Evolutionary conservation across 2,329 filamentous ascomycete genomes (phyloP).

Genomic region (Fusarium albidum): DNA sequence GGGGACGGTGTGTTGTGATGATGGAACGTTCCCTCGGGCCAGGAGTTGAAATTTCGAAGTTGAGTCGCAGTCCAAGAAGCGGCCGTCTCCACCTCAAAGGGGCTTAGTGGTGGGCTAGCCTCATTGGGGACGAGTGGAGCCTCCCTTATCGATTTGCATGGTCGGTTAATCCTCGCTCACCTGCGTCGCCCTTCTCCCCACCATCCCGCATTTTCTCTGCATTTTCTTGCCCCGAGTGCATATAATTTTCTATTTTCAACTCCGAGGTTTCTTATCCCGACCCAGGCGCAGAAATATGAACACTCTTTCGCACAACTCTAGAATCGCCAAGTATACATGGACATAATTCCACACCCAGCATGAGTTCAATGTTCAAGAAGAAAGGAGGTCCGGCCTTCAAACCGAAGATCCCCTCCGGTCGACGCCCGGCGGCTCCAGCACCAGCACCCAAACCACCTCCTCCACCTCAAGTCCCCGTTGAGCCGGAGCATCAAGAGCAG

Average conservation of each 20-base stretch:
- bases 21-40: constrained; percentile 45
- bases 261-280: constrained; percentile 8
- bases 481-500: constrained; percentile 17
- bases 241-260: constrained; percentile 31
- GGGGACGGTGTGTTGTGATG: constrained; percentile 44
- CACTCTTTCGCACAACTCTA: constrained; percentile 8
- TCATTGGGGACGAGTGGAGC: constrained; percentile 28
- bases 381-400: constrained; percentile 70
- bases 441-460: constrained; percentile 33
- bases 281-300: constrained; percentile 30
- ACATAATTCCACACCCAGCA: constrained; percentile 46
- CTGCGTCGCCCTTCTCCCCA: constrained; percentile 27
- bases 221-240: constrained; percentile 33
- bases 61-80: constrained; percentile 50
- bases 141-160: constrained; percentile 45
- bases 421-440: constrained; percentile 55
- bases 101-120: constrained; percentile 48
- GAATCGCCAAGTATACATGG: constrained; percentile 25
- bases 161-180: constrained; percentile 46
- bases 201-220: constrained; percentile 43
- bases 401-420: constrained; percentile 69
- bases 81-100: constrained; percentile 45
- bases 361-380: constrained; percentile 76
- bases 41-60: constrained; percentile 57
- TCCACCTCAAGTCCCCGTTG: constrained; percentile 22